These are phyloP conservation scores for Xylaria hypoxylon DNA, from an alignment of 2,329 filamentous ascomycete genomes.

Conservation along the genomic window DNA sequence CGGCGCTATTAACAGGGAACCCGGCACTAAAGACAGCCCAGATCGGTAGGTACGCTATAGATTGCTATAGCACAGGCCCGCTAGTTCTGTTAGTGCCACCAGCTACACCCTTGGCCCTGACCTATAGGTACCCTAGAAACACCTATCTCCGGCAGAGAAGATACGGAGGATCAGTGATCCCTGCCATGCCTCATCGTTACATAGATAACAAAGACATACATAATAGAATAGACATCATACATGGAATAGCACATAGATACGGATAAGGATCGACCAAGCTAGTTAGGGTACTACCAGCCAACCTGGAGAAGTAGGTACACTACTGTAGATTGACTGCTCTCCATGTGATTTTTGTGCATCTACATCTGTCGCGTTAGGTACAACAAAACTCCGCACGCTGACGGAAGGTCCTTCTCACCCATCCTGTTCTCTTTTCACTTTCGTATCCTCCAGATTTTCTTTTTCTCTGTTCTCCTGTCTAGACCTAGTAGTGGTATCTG, in stretches of 20 bases:
- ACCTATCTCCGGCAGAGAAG: no score
- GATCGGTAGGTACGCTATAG: not conserved
- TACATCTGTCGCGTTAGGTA: not conserved
- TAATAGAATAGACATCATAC: no score
- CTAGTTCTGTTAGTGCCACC: not conserved
- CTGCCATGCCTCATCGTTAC: no score
- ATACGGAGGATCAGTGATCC: no score
- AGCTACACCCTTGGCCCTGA: no score
- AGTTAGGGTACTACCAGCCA: no score
- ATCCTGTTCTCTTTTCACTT: not conserved
- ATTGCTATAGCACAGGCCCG: no score
- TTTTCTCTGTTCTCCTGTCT: not conserved
- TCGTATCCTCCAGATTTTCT: not conserved
- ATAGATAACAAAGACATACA: no score
- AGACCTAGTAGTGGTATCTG: not conserved
- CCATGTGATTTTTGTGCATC: slow-evolving; percentile 6
- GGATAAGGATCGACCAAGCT: no score
- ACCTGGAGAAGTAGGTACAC: no score
- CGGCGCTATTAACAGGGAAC: not conserved
- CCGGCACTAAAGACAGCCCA: slow-evolving; percentile 11
- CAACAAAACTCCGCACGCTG: not conserved
- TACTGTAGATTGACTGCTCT: slow-evolving; percentile 1
- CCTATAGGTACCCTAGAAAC: not conserved
- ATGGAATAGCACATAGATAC: no score
- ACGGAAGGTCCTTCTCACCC: not conserved